Conservation (phyloP, 257 asterid genomes). For the Solanum infundibuliforme region DNA sequence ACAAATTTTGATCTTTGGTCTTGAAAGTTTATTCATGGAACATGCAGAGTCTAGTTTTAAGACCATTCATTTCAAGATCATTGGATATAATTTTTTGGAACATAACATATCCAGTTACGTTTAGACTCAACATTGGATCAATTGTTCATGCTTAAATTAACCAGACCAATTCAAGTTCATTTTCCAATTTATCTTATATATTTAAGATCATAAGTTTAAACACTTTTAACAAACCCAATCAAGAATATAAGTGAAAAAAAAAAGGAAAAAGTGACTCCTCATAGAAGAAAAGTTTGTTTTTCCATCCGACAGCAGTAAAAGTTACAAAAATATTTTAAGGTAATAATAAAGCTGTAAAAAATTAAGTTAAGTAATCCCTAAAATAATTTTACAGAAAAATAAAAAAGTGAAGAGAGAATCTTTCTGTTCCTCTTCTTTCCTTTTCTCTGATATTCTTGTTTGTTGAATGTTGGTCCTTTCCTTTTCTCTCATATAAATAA, state of each 20-base stretch:
- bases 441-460: slow-evolving; percentile 25
- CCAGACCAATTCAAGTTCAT: rapidly evolving
- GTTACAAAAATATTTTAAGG: not conserved
- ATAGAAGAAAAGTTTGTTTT: not conserved
- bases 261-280: not conserved
- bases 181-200: no score
- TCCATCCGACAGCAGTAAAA: not conserved
- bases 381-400: not conserved
- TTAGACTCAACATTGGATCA: no score
- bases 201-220: not conserved
- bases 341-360: not conserved
- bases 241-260: not conserved
- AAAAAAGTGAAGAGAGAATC: not conserved
- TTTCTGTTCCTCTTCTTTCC: slow-evolving; percentile 12
- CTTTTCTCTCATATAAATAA: not conserved
- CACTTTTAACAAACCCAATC: not conserved
- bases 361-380: not conserved
- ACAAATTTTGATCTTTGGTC: not conserved
- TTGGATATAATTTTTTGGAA: no score
- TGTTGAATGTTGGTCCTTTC: slow-evolving; percentile 21
- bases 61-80: not conserved
- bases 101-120: no score
- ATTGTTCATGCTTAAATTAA: no score
- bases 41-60: rapidly evolving
- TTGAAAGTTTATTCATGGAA: not conserved